Percentiles rank a stretch among this genome's conserved stretches.
Conservation (phyloP, 2,329 filamentous ascomycete genomes). For the Huntiella abstrusa region DNA sequence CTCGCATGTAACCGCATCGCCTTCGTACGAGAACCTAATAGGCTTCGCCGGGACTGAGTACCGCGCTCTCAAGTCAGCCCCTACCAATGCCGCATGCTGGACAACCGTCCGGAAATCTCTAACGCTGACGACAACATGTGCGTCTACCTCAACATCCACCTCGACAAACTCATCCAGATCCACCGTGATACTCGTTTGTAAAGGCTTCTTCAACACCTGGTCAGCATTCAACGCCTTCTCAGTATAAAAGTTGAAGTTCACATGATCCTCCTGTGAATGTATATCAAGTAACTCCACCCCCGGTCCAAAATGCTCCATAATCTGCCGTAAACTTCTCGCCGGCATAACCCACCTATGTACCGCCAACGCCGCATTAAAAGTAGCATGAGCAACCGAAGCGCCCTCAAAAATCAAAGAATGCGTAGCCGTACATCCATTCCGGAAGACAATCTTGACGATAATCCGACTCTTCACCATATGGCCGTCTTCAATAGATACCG, state of each 20-base stretch:
- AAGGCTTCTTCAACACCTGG: slow-evolving; percentile 59
- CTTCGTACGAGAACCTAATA: slow-evolving; percentile 52
- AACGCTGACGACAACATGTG: slow-evolving; percentile 65
- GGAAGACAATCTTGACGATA: slow-evolving; percentile 53
- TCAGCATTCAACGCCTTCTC: slow-evolving; percentile 54
- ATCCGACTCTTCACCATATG: slow-evolving; percentile 54
- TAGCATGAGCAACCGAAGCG: slow-evolving; percentile 54
- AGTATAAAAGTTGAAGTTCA: slow-evolving; percentile 65
- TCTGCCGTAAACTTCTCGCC: slow-evolving; percentile 49
- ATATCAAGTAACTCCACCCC: slow-evolving; percentile 68
- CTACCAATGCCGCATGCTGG: slow-evolving; percentile 51
- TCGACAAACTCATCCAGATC: slow-evolving; percentile 61
- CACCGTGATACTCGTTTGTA: slow-evolving; percentile 62
- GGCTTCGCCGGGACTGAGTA: slow-evolving; percentile 56
- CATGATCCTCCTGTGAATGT: slow-evolving; percentile 51
- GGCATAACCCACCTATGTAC: slow-evolving; percentile 55
- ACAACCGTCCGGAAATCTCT: slow-evolving; percentile 70
- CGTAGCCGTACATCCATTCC: slow-evolving; percentile 59
- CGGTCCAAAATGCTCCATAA: slow-evolving; percentile 64
- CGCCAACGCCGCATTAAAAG: slow-evolving; percentile 49
- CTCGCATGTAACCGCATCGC: slow-evolving; percentile 50
- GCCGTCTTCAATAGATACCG: slow-evolving; percentile 55
- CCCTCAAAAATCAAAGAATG: slow-evolving; percentile 61
- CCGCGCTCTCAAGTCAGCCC: slow-evolving; percentile 44
- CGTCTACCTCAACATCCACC: slow-evolving; percentile 52